A percentile compares a stretch with the other conserved stretches of the same genome.
Conservation (phyloP, 306 rosid species). For the Morella rubra region DNA sequence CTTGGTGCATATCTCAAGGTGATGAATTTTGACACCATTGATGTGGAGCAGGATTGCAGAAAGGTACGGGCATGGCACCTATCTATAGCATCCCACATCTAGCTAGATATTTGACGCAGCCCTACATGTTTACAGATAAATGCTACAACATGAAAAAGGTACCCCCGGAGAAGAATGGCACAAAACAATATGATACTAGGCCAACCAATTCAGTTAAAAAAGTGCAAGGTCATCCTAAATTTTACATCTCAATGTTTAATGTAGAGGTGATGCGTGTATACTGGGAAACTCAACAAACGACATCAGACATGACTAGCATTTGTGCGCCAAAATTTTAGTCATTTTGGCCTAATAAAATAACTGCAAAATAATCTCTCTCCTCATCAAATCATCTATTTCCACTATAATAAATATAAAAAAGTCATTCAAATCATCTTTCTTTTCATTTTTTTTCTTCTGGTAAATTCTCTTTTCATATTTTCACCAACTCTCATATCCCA, state of each 20-base stretch:
- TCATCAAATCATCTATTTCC: no score
- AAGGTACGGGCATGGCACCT: neutral
- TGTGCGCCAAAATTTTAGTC: no score
- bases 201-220: neutral
- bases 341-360: no score
- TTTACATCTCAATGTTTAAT: neutral
- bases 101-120: neutral
- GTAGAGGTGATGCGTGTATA: neutral
- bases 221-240: constrained; percentile 8
- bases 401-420: no score
- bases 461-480: no score
- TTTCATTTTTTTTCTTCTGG: no score
- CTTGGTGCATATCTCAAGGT: neutral
- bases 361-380: no score
- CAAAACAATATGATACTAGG: neutral
- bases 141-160: constrained; percentile 1
- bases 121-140: neutral
- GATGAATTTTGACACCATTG: neutral
- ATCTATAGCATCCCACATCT: neutral
- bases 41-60: neutral
- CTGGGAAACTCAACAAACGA: neutral
- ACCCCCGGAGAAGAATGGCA: neutral
- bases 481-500: no score
- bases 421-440: no score
- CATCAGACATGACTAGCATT: constrained; percentile 6